Conservation (phyloP, 2,329 filamentous ascomycete species). For the Xenoacremonium recifei region DNA sequence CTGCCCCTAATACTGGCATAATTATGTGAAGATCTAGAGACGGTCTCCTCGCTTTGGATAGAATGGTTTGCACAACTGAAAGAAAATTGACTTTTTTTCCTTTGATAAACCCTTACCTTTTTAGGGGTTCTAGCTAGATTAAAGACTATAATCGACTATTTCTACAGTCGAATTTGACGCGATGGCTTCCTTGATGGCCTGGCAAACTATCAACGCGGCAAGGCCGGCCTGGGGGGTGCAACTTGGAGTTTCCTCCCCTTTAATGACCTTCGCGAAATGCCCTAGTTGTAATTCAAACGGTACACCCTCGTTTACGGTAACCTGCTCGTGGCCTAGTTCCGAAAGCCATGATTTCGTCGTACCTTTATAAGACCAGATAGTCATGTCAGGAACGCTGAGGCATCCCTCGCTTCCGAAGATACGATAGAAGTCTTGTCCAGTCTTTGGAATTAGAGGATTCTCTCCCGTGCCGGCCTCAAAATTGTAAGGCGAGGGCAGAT, state of each 20-base stretch:
- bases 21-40: no score
- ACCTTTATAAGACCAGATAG: constrained; percentile 43
- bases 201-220: constrained; percentile 50
- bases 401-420: constrained; percentile 52
- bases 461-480: constrained; percentile 60
- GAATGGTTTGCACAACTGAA: no score
- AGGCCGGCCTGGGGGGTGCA: constrained; percentile 50
- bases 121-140: no score
- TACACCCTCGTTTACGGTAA: constrained; percentile 17
- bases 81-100: no score
- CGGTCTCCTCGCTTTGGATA: no score
- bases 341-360: constrained; percentile 41
- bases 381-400: constrained; percentile 55
- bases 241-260: constrained; percentile 38
- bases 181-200: constrained; percentile 48
- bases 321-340: constrained; percentile 30
- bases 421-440: constrained; percentile 46
- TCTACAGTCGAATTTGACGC: constrained; percentile 25
- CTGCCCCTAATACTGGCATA: no score
- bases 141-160: no score
- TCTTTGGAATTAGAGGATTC: constrained; percentile 50
- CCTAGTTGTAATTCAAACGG: constrained; percentile 53
- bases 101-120: no score
- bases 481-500: constrained; percentile 48
- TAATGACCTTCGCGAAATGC: constrained; percentile 50